A percentile compares a stretch with the other conserved stretches of the same genome.
These are phyloP conservation scores for Emmonsiellopsis sp. DNA, from an alignment of 2,329 filamentous ascomycete species.

Conservation along the genomic window DNA sequence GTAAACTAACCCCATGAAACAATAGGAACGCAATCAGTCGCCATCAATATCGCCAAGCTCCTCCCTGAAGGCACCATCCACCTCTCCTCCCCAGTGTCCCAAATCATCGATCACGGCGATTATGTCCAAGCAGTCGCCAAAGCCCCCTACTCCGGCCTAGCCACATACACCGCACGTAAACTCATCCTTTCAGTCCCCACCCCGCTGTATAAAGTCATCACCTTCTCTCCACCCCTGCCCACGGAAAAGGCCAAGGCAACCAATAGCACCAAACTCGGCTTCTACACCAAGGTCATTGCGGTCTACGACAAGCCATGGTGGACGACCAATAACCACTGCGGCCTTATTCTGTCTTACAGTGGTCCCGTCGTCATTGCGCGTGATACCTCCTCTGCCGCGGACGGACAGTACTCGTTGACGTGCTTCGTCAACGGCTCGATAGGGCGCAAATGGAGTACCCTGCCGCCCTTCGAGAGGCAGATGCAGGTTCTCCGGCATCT, in stretches of 20 bases:
- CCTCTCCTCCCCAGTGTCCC: slow-evolving; percentile 12
- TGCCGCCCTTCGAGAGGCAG: slow-evolving; percentile 14
- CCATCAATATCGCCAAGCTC: slow-evolving; percentile 16
- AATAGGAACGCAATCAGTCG: neutral
- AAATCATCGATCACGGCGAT: slow-evolving; percentile 5
- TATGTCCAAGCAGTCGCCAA: neutral
- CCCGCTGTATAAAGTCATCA: slow-evolving; percentile 38
- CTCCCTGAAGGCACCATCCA: slow-evolving; percentile 15
- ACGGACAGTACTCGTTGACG: slow-evolving; percentile 25
- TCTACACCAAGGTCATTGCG: slow-evolving; percentile 31
- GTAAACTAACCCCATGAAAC: neutral
- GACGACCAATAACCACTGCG: slow-evolving; percentile 24
- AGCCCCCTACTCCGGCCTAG: neutral
- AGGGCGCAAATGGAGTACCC: slow-evolving; percentile 27
- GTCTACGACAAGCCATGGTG: slow-evolving; percentile 36
- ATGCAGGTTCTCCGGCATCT: slow-evolving; percentile 25
- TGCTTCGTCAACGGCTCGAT: slow-evolving; percentile 32
- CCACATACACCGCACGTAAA: slow-evolving; percentile 17
- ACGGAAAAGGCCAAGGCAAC: slow-evolving; percentile 18
- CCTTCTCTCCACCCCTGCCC: slow-evolving; percentile 36
- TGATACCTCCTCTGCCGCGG: slow-evolving; percentile 28
- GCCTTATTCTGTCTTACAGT: slow-evolving; percentile 28
- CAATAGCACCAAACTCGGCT: slow-evolving; percentile 23
- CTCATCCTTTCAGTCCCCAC: slow-evolving; percentile 43
- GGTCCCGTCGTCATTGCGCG: slow-evolving; percentile 32